A percentile compares a stretch with the other conserved stretches of the same genome.
Conservation (phyloP, 129 eudicot genomes). For the Scalesia atractyloides region DNA sequence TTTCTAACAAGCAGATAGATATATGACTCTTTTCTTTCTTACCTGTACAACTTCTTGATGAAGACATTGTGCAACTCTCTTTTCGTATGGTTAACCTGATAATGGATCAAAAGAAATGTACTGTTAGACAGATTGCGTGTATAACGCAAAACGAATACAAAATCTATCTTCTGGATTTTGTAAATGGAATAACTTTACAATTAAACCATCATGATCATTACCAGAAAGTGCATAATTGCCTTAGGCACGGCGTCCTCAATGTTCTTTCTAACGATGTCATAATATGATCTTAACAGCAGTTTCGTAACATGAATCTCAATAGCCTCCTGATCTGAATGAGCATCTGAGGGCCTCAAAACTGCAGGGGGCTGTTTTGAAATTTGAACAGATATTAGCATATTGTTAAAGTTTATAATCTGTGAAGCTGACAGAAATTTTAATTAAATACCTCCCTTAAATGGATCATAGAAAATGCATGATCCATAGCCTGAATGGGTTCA, state of each 20-base stretch:
- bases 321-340: constrained; percentile 78
- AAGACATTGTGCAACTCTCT: constrained; percentile 93
- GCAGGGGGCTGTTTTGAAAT: constrained; percentile 75
- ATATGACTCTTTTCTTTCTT: neutral
- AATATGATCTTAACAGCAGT: constrained; percentile 75
- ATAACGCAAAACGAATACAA: neutral
- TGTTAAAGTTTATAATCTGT: neutral
- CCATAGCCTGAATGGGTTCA: constrained; percentile 70
- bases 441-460: constrained; percentile 83
- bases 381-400: constrained; percentile 16
- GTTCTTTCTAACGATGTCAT: constrained; percentile 95
- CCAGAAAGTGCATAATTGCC: constrained; percentile 99
- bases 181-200: neutral
- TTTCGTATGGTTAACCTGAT: constrained; percentile 94
- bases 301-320: constrained; percentile 77
- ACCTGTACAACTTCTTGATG: constrained; percentile 92
- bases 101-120: constrained; percentile 23
- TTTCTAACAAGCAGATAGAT: neutral
- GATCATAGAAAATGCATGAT: constrained; percentile 62
- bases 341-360: constrained; percentile 80
- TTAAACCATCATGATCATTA: constrained; percentile 25
- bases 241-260: constrained; percentile 90
- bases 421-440: neutral
- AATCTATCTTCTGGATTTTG: constrained; percentile 2
- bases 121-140: constrained; percentile 5